Conservation (phyloP, 345 rosid species). For the Cardamine resedifolia region DNA sequence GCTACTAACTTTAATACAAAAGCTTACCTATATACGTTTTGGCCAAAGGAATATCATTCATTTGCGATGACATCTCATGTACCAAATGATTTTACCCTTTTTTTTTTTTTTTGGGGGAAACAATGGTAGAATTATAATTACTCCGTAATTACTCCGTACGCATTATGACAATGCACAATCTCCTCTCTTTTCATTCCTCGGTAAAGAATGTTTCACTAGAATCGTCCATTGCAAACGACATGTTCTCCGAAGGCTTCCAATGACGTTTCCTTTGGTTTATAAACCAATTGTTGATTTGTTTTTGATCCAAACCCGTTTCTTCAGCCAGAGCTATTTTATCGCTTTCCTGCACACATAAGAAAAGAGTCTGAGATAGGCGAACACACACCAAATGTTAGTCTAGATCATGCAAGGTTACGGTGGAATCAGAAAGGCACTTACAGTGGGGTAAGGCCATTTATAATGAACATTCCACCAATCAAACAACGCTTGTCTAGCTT, state of each 20-base stretch:
- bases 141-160: too few relatives aligned
- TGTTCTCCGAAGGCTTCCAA: constrained; percentile 83
- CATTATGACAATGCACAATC: not conserved
- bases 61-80: not conserved
- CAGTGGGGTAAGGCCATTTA: constrained; percentile 91
- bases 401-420: not conserved
- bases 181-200: constrained; percentile 44
- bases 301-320: constrained; percentile 77
- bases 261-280: constrained; percentile 85
- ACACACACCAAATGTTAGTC: not conserved
- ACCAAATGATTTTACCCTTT: not conserved
- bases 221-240: constrained; percentile 63
- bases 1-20: not conserved
- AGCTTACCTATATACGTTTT: not conserved
- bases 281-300: constrained; percentile 87
- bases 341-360: constrained; percentile 48
- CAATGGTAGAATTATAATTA: constrained; percentile 14
- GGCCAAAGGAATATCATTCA: not conserved
- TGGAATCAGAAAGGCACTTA: constrained; percentile 25
- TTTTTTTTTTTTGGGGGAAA: not conserved
- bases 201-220: constrained; percentile 54
- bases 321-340: constrained; percentile 73
- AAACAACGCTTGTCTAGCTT: constrained; percentile 69
- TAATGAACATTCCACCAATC: constrained; percentile 80
- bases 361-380: not conserved